phyloP scores from a whole-genome alignment of 176 grass and related monocot genomes.

The Avena atlantica region DNA sequence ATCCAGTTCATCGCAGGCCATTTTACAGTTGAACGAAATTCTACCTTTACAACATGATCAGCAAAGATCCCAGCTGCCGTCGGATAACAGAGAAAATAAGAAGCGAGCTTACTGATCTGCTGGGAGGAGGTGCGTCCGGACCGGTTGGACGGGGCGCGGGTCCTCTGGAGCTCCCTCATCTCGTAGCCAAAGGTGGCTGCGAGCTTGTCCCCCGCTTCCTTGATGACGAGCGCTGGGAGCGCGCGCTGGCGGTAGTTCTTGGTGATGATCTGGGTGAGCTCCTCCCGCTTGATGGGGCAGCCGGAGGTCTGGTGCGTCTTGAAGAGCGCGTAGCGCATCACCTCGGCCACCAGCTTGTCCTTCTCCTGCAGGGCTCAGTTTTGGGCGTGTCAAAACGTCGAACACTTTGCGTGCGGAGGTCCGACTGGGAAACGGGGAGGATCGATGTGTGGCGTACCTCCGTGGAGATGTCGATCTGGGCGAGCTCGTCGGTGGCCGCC shows the following conservation, averaged over 20 bases:
- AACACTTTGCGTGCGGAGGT: conserved; percentile 4
- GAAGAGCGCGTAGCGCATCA: conserved; percentile 84
- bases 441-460: conserved; percentile 38
- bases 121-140: conserved; percentile 59
- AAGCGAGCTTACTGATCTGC: conserved; percentile 43
- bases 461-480: conserved; percentile 72
- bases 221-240: conserved; percentile 77
- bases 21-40: neutral
- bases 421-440: neutral
- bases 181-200: conserved; percentile 78
- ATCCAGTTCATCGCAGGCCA: neutral
- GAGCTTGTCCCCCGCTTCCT: conserved; percentile 75
- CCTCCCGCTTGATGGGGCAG: conserved; percentile 89
- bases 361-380: conserved; percentile 62
- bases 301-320: conserved; percentile 75
- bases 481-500: conserved; percentile 62
- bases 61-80: neutral
- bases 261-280: conserved; percentile 79
- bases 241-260: conserved; percentile 84
- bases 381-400: conserved; percentile 35
- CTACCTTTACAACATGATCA: neutral
- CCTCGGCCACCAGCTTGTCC: conserved; percentile 89
- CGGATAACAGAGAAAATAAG: too few species aligned
- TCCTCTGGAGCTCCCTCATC: conserved; percentile 86
- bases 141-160: conserved; percentile 58